A percentile compares a stretch with the other conserved stretches of the same genome.
Evolutionary conservation across 805 yeast genomes (phyloP).

Genomic region (Wickerhamia fluorescens): DNA sequence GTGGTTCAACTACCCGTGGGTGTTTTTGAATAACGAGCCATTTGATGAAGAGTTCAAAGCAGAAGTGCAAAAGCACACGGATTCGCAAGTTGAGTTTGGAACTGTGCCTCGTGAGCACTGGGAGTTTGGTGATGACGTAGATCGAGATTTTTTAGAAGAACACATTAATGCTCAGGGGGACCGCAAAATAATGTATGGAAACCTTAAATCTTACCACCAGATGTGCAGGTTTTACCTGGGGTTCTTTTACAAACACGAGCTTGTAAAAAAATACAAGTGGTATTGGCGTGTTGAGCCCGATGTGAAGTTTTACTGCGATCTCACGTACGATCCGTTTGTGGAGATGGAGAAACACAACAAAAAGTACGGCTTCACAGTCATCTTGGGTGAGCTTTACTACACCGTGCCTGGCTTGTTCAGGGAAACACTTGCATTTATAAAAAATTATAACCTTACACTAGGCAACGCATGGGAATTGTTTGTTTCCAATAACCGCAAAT

Average conservation of each 20-base stretch:
- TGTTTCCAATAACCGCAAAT: conserved; percentile 23
- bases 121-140: conserved; percentile 49
- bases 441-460: conserved; percentile 35
- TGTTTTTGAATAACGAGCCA: conserved; percentile 75
- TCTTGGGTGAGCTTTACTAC: conserved; percentile 69
- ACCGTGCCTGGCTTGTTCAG: conserved; percentile 81
- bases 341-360: conserved; percentile 68
- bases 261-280: conserved; percentile 71
- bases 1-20: conserved; percentile 92
- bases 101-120: conserved; percentile 50
- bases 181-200: conserved; percentile 77
- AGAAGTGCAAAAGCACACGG: conserved; percentile 45
- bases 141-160: conserved; percentile 43
- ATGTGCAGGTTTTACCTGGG: conserved; percentile 96
- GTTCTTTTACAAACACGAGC: conserved; percentile 69
- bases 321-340: conserved; percentile 84
- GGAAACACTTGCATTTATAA: conserved; percentile 59
- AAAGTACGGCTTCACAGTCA: conserved; percentile 78
- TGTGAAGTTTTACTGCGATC: conserved; percentile 82
- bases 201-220: conserved; percentile 74
- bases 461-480: conserved; percentile 67
- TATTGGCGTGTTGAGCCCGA: conserved; percentile 97
- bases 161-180: conserved; percentile 72
- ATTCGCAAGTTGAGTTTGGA: conserved; percentile 69
- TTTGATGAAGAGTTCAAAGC: conserved; percentile 59